Evolutionary conservation across 2,329 filamentous ascomycete species (phyloP), one percentile per base, ranked within the genome.

Genomic region (Fusarium secorum): DNA sequence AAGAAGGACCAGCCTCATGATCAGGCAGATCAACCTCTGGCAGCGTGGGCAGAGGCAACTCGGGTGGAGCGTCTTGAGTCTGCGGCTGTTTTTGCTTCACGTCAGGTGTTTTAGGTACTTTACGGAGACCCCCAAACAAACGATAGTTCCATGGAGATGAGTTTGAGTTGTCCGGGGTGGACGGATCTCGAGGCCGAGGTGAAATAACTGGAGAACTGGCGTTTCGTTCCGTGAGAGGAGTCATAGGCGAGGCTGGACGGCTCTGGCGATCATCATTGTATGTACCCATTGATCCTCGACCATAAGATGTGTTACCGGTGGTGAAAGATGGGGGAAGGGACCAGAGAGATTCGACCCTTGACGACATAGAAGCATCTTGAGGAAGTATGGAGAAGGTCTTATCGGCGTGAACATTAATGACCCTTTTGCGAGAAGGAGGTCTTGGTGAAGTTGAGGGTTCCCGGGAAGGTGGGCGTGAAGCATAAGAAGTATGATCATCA

Each of bases 361-460:
- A 80, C 10, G 76, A 78, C 17, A 71, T 62, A 15, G 76, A 75
- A 38, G 65, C 62, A n/a, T 76, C 64, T 45, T 84, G 74, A 76
- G 78, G 78, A 68, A 83, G 68, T 60, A 89, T 78, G 20, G 86
- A 87, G 72, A 90, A 89, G 8, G 87, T 89, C 78, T 88, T 88
- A 77, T 89, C 85, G 10, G 86, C 77, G 71, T 89, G 83, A 32
- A 89, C 79, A 57, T 82, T 83, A 64, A 89, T 83, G 33, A 84
- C 76, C 66, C 83, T 77, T 39, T 79, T 78, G 48, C 77, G 75
- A 17, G 78, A 77, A 24, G 78, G 67, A 15, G 78, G 74, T 26
- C 76, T 63, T 33, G 78, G 76, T 20, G 73, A 75, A 49, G 75
- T 66, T 33, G 75, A 66, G 22, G 74, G 68, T 52, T 64, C 70